These are phyloP conservation scores for Paecilomyces sp. DNA, from an alignment of 2,329 filamentous ascomycete species.

Conservation along the genomic window DNA sequence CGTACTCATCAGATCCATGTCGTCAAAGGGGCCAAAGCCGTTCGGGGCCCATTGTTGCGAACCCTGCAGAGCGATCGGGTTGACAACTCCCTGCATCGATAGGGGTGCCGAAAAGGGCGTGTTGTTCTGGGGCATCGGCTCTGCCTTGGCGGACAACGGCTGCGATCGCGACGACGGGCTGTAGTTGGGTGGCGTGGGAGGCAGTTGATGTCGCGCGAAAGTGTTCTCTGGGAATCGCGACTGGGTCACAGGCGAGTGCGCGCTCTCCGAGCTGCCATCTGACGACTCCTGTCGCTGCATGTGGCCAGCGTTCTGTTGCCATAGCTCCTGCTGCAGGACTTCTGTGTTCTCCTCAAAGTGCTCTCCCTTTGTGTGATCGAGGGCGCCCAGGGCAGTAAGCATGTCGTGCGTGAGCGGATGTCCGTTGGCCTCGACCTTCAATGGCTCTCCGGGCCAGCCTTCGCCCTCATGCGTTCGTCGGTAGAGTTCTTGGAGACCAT, in stretches of 20 bases:
- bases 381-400: constrained; percentile 50
- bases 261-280: constrained; percentile 52
- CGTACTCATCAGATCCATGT: constrained; percentile 25
- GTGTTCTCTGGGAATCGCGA: constrained; percentile 5
- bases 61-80: constrained; percentile 27
- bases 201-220: constrained; percentile 17
- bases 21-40: constrained; percentile 22
- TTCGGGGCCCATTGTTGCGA: constrained; percentile 18
- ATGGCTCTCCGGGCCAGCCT: constrained; percentile 48
- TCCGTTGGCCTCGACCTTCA: constrained; percentile 46
- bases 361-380: constrained; percentile 47
- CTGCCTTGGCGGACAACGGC: constrained; percentile 20
- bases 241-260: constrained; percentile 34
- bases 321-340: constrained; percentile 48
- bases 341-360: constrained; percentile 54
- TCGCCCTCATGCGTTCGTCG: constrained; percentile 45
- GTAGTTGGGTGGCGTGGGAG: constrained; percentile 35
- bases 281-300: constrained; percentile 49
- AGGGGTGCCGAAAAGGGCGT: constrained; percentile 16
- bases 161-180: constrained; percentile 26
- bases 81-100: constrained; percentile 28
- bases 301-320: constrained; percentile 45
- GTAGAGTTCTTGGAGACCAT: constrained; percentile 56
- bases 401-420: constrained; percentile 59
- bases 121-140: constrained; percentile 14